Evolutionary conservation across 2,329 filamentous ascomycete genomes (phyloP).

Genomic region (Claviceps fusiformis): DNA sequence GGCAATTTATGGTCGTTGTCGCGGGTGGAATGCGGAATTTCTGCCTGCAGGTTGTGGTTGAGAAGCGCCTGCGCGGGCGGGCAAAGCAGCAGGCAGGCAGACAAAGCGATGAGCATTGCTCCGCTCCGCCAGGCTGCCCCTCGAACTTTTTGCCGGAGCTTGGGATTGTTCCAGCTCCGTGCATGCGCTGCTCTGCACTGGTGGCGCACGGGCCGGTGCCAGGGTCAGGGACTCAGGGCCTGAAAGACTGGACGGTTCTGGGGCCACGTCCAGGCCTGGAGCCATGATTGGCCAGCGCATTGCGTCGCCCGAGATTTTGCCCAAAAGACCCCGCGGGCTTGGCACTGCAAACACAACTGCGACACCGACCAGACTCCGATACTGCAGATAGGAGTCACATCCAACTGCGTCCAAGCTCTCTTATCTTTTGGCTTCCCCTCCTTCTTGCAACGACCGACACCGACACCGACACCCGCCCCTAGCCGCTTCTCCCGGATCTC

Average conservation of each 20-base stretch:
- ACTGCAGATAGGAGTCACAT: slow-evolving; percentile 4
- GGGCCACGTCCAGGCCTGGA: background rate
- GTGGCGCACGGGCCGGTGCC: slow-evolving; percentile 1
- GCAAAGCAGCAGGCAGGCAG: background rate
- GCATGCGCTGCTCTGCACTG: background rate
- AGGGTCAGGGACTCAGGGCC: no score
- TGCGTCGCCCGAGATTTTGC: slow-evolving; percentile 8
- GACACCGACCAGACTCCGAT: slow-evolving; percentile 1
- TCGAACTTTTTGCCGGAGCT: slow-evolving; percentile 17
- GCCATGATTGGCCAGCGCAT: slow-evolving; percentile 9
- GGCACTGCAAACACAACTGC: background rate
- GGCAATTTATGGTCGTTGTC: slow-evolving; percentile 2
- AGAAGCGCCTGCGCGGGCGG: slow-evolving; percentile 3
- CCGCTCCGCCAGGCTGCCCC: slow-evolving; percentile 10
- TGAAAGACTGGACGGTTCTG: background rate
- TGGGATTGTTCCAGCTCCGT: slow-evolving; percentile 16
- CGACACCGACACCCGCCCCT: background rate
- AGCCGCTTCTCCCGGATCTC: background rate
- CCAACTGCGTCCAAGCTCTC: background rate
- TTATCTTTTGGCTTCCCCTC: slow-evolving; percentile 1
- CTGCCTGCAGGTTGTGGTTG: slow-evolving; percentile 4
- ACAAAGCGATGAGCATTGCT: background rate
- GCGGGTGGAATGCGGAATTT: slow-evolving; percentile 2
- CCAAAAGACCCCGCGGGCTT: slow-evolving; percentile 5
- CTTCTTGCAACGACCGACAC: background rate